Conservation (phyloP, 2,329 filamentous ascomycete genomes). For the Aspergillus novofumigatus region DNA sequence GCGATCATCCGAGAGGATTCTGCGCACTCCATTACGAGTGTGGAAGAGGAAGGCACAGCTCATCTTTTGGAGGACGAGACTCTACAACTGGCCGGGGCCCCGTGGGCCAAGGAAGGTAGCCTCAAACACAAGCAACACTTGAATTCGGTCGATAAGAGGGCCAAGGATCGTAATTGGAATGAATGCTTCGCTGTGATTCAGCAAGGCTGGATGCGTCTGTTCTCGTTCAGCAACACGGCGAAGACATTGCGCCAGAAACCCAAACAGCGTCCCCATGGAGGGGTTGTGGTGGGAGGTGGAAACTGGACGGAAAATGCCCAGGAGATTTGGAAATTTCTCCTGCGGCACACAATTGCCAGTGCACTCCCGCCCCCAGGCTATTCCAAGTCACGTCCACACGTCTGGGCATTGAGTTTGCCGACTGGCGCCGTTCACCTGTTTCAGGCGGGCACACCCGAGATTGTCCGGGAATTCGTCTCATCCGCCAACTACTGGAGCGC, state of each 20-base stretch:
- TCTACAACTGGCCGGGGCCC: slow-evolving; percentile 85
- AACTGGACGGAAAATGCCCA: slow-evolving; percentile 99
- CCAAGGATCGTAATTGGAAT: slow-evolving; percentile 89
- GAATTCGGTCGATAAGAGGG: slow-evolving; percentile 82
- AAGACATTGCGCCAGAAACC: slow-evolving; percentile 67
- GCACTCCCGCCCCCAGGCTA: slow-evolving; percentile 87
- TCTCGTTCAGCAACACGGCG: slow-evolving; percentile 77
- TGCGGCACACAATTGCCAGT: slow-evolving; percentile 88
- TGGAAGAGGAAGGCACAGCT: slow-evolving; percentile 57
- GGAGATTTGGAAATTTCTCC: slow-evolving; percentile 77
- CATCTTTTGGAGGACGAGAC: slow-evolving; percentile 87
- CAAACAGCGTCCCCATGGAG: slow-evolving; percentile 51
- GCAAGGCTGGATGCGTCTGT: slow-evolving; percentile 88
- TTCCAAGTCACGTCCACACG: slow-evolving; percentile 81
- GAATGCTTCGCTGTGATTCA: slow-evolving; percentile 96
- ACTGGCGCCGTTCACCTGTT: slow-evolving; percentile 96
- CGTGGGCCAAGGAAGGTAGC: slow-evolving; percentile 96
- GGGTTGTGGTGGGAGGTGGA: slow-evolving; percentile 79
- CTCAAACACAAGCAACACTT: slow-evolving; percentile 95
- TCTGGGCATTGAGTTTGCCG: slow-evolving; percentile 89
- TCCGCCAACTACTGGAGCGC: slow-evolving; percentile 98
- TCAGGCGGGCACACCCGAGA: slow-evolving; percentile 92
- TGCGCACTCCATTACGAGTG: slow-evolving; percentile 48
- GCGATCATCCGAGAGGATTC: slow-evolving; percentile 84
- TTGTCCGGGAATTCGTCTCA: slow-evolving; percentile 87